A percentile compares a stretch with the other conserved stretches of the same genome.
Evolutionary conservation across 352 stramenopile genomes (phyloP).

Genomic region (Globisporangium emineosum): DNA sequence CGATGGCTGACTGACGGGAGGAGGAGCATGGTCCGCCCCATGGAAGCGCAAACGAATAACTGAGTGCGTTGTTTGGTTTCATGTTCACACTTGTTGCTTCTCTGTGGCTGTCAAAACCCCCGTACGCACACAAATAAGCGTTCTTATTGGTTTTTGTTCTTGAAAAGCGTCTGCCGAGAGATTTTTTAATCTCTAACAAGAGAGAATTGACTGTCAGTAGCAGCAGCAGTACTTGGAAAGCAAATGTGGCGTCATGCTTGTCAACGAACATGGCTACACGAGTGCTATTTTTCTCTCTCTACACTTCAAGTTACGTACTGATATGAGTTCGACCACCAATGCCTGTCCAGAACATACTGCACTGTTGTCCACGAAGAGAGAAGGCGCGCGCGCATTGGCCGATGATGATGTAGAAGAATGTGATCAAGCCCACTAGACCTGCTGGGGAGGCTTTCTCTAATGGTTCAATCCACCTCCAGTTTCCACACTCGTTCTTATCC

Average conservation of each 20-base stretch:
- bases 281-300: background rate
- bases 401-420: background rate
- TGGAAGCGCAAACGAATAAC: background rate
- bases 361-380: background rate
- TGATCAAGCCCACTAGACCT: background rate
- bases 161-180: background rate
- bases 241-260: background rate
- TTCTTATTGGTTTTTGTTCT: background rate
- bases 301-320: background rate
- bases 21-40: background rate
- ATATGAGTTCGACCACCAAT: background rate
- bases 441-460: background rate
- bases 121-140: background rate
- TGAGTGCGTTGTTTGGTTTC: background rate
- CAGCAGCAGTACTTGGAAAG: background rate
- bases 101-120: background rate
- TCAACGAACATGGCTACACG: background rate
- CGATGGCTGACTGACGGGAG: background rate
- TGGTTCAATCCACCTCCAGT: too few species aligned
- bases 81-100: background rate
- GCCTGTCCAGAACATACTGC: background rate
- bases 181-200: too few species aligned
- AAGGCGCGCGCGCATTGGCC: background rate
- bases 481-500: background rate
- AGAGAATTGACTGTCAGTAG: background rate